These are phyloP conservation scores for Rhododendron mucronatum DNA, from an alignment of 148 eudicot species.

Conservation along the genomic window DNA sequence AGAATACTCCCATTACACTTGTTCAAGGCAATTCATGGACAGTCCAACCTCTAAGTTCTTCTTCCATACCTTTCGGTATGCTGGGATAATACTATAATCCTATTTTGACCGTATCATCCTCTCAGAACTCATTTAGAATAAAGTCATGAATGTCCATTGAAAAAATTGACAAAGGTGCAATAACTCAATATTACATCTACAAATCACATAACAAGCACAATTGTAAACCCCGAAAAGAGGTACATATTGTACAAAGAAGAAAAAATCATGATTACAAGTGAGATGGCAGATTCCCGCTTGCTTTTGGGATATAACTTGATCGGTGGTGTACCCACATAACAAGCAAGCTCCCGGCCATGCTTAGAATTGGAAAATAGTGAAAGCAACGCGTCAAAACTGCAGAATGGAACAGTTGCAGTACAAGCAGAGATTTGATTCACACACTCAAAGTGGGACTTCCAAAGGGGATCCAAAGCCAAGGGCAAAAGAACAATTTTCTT, in stretches of 20 bases:
- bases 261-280: background rate
- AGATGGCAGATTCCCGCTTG: background rate
- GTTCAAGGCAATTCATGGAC: background rate
- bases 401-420: constrained; percentile 4
- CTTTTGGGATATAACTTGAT: background rate
- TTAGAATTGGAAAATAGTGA: background rate
- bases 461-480: background rate
- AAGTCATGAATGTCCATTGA: background rate
- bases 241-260: background rate
- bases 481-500: background rate
- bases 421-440: constrained; percentile 4
- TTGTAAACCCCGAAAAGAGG: background rate
- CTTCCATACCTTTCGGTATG: background rate
- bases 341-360: constrained; percentile 3
- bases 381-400: constrained; percentile 1
- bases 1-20: background rate
- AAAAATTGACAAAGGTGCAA: background rate
- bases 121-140: background rate
- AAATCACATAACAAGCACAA: background rate
- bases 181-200: background rate
- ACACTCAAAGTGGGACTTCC: background rate
- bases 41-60: background rate
- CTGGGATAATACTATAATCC: background rate
- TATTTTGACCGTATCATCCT: background rate
- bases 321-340: background rate